A percentile compares a stretch with the other conserved stretches of the same genome.
phyloP scores from a whole-genome alignment of 2,329 filamentous ascomycete genomes.

The Seiridium cupressi region DNA sequence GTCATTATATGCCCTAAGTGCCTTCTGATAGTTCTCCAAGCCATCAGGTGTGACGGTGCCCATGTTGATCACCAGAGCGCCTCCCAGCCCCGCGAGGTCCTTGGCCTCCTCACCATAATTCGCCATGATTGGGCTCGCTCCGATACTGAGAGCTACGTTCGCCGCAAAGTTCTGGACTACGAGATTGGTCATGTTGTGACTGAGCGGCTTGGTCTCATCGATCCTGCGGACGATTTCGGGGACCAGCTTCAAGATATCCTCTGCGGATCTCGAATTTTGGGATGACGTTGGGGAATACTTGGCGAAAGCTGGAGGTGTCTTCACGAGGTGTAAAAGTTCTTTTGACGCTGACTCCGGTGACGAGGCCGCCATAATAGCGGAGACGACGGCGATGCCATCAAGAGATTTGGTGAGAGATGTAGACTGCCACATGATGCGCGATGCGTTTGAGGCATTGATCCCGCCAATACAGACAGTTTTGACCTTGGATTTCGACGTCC shows the following conservation, averaged over 20 bases:
- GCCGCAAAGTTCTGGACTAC: constrained; percentile 95
- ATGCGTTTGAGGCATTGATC: constrained; percentile 74
- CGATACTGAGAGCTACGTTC: constrained; percentile 76
- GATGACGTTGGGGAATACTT: constrained; percentile 4
- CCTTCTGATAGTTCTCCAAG: constrained; percentile 68
- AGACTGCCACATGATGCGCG: constrained; percentile 72
- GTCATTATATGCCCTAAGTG: constrained; percentile 78
- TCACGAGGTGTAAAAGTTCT: constrained; percentile 57
- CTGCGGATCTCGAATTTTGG: constrained; percentile 13
- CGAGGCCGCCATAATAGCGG: constrained; percentile 74
- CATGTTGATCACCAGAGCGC: constrained; percentile 90
- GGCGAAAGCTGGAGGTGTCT: constrained; percentile 31
- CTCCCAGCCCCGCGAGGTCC: constrained; percentile 76
- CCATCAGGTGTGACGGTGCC: constrained; percentile 81
- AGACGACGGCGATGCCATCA: constrained; percentile 84
- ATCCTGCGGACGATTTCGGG: constrained; percentile 58
- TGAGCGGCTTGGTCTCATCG: constrained; percentile 65
- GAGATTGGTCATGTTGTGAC: constrained; percentile 96
- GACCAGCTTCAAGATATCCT: constrained; percentile 25
- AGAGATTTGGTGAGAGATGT: constrained; percentile 54
- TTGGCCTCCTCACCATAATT: constrained; percentile 79
- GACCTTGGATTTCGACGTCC: constrained; percentile 38
- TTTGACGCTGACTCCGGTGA: constrained; percentile 65
- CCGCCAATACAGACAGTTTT: constrained; percentile 85
- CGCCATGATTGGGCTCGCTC: constrained; percentile 92